These are phyloP conservation scores for Sporothrix variecibatus DNA, from an alignment of 2,329 filamentous ascomycete genomes.

Conservation along the genomic window DNA sequence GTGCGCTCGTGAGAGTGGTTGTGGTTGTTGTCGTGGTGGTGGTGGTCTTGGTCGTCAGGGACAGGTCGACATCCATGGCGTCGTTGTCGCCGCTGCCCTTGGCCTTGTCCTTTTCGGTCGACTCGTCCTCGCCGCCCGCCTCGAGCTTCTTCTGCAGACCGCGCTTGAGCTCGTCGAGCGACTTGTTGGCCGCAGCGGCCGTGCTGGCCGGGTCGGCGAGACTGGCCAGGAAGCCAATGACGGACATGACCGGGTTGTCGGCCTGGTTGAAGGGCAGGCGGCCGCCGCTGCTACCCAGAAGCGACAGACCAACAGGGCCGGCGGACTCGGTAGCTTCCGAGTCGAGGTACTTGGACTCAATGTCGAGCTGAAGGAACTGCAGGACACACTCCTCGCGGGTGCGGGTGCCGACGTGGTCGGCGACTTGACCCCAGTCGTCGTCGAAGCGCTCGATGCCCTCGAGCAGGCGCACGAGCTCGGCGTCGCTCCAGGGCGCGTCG, in stretches of 20 bases:
- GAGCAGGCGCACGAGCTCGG: slow-evolving; percentile 83
- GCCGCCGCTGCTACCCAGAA: slow-evolving; percentile 73
- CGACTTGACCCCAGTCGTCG: slow-evolving; percentile 92
- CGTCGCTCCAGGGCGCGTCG: slow-evolving; percentile 87
- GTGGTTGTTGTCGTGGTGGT: slow-evolving; percentile 53
- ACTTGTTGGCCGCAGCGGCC: slow-evolving; percentile 85
- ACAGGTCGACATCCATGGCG: slow-evolving; percentile 65
- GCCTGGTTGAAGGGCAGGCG: slow-evolving; percentile 87
- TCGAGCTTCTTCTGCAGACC: slow-evolving; percentile 79
- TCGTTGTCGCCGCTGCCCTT: slow-evolving; percentile 60
- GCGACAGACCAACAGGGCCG: slow-evolving; percentile 59
- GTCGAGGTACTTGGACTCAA: slow-evolving; percentile 95
- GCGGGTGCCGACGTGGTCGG: slow-evolving; percentile 87
- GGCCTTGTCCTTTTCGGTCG: slow-evolving; percentile 46
- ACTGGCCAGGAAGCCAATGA: slow-evolving; percentile 89
- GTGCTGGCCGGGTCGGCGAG: slow-evolving; percentile 88
- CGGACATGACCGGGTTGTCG: slow-evolving; percentile 95
- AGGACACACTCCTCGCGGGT: slow-evolving; percentile 95
- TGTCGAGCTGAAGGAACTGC: slow-evolving; percentile 93
- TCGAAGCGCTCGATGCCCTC: slow-evolving; percentile 92
- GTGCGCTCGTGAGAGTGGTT: slow-evolving; percentile 61
- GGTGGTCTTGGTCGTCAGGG: slow-evolving; percentile 47
- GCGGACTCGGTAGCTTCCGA: slow-evolving; percentile 62
- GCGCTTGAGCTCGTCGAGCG: slow-evolving; percentile 81
- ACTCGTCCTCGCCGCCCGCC: slow-evolving; percentile 41